These are phyloP conservation scores for Cordyceps militaris DNA, from an alignment of 2,329 filamentous ascomycete species.

Conservation along the genomic window DNA sequence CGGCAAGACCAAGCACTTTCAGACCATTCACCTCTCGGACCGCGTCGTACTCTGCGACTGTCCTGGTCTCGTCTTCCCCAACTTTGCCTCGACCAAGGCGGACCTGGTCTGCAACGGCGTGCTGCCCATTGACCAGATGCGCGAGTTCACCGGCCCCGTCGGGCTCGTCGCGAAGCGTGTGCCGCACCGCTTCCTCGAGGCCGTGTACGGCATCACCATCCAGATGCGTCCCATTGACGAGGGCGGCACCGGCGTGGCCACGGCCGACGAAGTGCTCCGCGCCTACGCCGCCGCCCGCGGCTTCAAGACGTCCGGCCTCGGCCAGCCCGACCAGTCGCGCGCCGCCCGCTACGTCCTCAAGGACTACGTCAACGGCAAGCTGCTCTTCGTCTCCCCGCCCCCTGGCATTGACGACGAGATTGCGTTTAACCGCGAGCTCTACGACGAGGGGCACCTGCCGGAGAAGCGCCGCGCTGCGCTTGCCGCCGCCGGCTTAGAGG, in stretches of 20 bases:
- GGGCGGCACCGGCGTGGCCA: slow-evolving; percentile 82
- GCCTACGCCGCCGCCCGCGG: slow-evolving; percentile 86
- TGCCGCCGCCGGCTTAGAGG: slow-evolving; percentile 37
- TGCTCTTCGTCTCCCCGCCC: slow-evolving; percentile 86
- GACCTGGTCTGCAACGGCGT: slow-evolving; percentile 94
- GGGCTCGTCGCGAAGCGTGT: slow-evolving; percentile 78
- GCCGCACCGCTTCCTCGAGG: slow-evolving; percentile 82
- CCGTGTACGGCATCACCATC: slow-evolving; percentile 89
- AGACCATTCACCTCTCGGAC: slow-evolving; percentile 90
- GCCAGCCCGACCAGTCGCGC: slow-evolving; percentile 87
- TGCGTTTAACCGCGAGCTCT: slow-evolving; percentile 84
- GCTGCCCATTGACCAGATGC: slow-evolving; percentile 90
- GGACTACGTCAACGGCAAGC: slow-evolving; percentile 94
- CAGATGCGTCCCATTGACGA: slow-evolving; percentile 74
- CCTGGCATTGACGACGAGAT: slow-evolving; percentile 62
- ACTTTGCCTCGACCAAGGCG: slow-evolving; percentile 93
- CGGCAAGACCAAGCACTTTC: slow-evolving; percentile 98
- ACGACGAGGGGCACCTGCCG: slow-evolving; percentile 75
- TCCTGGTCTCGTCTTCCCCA: slow-evolving; percentile 95
- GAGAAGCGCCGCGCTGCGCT: slow-evolving; percentile 68
- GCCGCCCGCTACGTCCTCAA: slow-evolving; percentile 87
- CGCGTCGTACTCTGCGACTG: slow-evolving; percentile 93
- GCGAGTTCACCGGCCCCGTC: slow-evolving; percentile 84
- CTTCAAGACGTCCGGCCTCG: slow-evolving; percentile 81
- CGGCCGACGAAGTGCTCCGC: slow-evolving; percentile 73